Evolutionary conservation across 1,284 basidiomycete genomes (phyloP), one percentile per base, ranked within the genome.

Genomic region (Psilocybe mexicana): DNA sequence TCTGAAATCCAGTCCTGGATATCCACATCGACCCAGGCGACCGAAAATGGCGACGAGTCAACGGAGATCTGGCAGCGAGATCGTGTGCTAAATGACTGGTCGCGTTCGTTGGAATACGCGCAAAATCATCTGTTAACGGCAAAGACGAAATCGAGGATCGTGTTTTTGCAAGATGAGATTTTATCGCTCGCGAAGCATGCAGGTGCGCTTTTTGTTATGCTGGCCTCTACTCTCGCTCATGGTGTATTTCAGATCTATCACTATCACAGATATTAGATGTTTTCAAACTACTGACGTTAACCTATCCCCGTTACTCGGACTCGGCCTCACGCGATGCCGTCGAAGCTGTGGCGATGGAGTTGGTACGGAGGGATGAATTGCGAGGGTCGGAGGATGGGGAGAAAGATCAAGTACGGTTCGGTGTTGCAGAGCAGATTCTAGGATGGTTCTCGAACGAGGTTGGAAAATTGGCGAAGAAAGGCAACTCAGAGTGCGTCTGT

Each of bases 241-340:
- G 40, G 24, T 58, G 11, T n/a, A 43, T 44, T 55, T 47, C 55
- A 92, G 90, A 88, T 67, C 76, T 93, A 49, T 79, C 76, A 48
- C 73, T 88, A 38, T 76, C 82, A 0, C 87, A 93, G 68, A 79
- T 78, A 18, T 69, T 87, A 70, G 91, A 93, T 66, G 70, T 95
- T 30, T 88, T 94, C 71, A 79, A 80, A 61, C 74, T 93, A 1
- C 74, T 94, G 47, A 87, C 87, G 1, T 74, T 85, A 45, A 93
- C 90, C 0, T 90, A 92, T 69, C 81, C 90, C 11, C 85, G 87
- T 64, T 94, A 94, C 76, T 75, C 84, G 46, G 93, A 95, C 69
- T 73, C 81, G 2, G 69, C 78, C 52, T 94, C 93, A 1, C 78
- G 88, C 57, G 79, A 85, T 50, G 87, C 87, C 2, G 87, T 92